Base-by-base conservation (phyloP, 208 protist genomes). In the Crithidia mellificae region DNA sequence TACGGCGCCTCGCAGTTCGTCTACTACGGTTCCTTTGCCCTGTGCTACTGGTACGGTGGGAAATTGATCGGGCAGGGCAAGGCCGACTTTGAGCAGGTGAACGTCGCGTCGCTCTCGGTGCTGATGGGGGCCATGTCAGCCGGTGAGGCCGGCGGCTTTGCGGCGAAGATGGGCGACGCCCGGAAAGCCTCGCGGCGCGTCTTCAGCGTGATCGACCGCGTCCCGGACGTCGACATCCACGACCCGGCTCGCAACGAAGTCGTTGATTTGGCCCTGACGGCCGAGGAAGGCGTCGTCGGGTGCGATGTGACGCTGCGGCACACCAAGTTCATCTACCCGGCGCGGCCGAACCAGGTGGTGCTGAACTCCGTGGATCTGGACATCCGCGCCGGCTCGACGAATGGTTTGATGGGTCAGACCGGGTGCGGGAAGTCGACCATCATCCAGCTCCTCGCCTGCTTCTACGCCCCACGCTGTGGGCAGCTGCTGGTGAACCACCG, bases 361-460 rank as follows among this genome's bases (percentile, higher is more conserved):
- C 76, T 92, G 44, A 58, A 72, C 1, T 62, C 66, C 51, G 57
- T 90, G 27, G 59, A 77, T 25, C 43, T 83, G 25, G 36, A 70
- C 30, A 83, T 94, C 53, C 29, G 38, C 15, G 46, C 67, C 51
- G 80, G 71, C 30, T 81, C 87, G 29, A 76, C 73, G 14, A 89
- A 88, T 49, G 90, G 86, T 3, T 67, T 98, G n/a, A 85, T 95
- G 63, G 94, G 94, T n/a, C 79, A 85, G 58, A 95, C 92, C 1
- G 94, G 94, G 1, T 84, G 81, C 51, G 92, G 92, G 20, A 97
- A 97, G 82, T 91, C 87, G 15, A 86, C 91, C 27, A 62, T 97
- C 52, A 63, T 96, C 44, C 74, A 85, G 5, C 79, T 88, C 22
- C 74, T 96, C 11, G 39, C 94, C 17, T 75, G 89, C 22, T 78